Evolutionary conservation across 768 basidiomycete genomes (phyloP).

Genomic region (Boletus pseudo-olivaceus): DNA sequence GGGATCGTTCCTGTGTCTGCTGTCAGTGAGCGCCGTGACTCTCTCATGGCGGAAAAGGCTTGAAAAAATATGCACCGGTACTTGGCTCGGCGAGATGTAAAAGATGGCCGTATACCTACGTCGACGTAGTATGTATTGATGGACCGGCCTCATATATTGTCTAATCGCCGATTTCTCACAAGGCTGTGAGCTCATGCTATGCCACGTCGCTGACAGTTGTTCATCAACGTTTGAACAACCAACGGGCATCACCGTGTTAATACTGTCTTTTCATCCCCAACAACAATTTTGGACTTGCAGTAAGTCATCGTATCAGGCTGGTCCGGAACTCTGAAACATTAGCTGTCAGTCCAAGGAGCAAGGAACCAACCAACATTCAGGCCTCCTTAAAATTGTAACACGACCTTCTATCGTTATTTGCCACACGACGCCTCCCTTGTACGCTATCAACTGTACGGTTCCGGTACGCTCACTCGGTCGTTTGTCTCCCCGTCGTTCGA

Average conservation of each 20-base stretch:
- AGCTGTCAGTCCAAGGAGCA: background rate
- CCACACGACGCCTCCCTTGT: conserved; percentile 2
- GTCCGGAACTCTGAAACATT: background rate
- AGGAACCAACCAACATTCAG: conserved; percentile 1
- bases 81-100: background rate
- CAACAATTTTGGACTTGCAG: conserved; percentile 7
- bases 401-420: conserved; percentile 14
- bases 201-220: conserved; percentile 20
- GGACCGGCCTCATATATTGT: background rate
- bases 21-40: background rate
- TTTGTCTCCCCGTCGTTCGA: background rate
- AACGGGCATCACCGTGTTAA: conserved; percentile 4
- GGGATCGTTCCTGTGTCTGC: background rate
- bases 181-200: background rate
- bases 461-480: conserved; percentile 4
- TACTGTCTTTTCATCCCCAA: background rate
- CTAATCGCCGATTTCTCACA: background rate
- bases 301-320: conserved; percentile 8
- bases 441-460: conserved; percentile 6
- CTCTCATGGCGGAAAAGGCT: too few species aligned
- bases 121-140: background rate
- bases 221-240: conserved; percentile 12
- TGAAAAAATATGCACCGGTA: background rate
- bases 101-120: background rate
- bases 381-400: conserved; percentile 8